Percentiles rank a stretch among this genome's conserved stretches.
Evolutionary conservation across 23 red algal species (phyloP).

Genomic region (Gracilaria domingensis): DNA sequence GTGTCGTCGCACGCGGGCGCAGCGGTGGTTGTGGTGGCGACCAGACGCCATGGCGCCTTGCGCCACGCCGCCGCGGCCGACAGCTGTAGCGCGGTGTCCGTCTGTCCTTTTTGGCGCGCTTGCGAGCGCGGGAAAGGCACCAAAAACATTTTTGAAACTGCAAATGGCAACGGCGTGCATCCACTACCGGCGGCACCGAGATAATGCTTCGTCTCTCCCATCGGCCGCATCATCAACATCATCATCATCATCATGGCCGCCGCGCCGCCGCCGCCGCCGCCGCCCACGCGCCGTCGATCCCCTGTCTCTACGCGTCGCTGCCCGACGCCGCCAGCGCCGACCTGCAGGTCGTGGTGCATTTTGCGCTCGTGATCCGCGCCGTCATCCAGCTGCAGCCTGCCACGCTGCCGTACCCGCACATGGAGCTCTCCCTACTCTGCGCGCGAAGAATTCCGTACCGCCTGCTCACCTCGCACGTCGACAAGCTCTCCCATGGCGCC

Average conservation of each 20-base stretch:
- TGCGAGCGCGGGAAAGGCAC: not conserved
- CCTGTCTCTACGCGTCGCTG: too few species aligned
- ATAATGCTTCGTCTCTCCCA: too few species aligned
- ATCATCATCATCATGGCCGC: not conserved
- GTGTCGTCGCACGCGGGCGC: too few species aligned
- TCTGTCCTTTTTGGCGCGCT: not conserved
- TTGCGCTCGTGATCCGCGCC: slow-evolving; percentile 11
- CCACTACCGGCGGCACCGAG: too few species aligned
- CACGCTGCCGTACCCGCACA: slow-evolving; percentile 5
- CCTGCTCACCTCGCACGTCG: not conserved
- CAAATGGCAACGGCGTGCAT: too few species aligned
- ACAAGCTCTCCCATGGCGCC: not conserved
- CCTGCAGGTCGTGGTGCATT: slow-evolving; percentile 25
- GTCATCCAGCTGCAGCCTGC: not conserved
- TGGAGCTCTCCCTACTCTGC: slow-evolving; percentile 1
- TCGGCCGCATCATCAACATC: not conserved
- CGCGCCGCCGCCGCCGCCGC: not conserved
- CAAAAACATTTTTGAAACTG: too few species aligned
- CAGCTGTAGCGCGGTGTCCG: too few species aligned
- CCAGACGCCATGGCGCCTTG: too few species aligned
- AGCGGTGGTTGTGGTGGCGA: too few species aligned
- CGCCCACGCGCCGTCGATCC: too few species aligned
- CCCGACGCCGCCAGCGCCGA: too few species aligned
- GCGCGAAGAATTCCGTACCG: slow-evolving; percentile 3
- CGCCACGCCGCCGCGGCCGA: too few species aligned